A percentile compares a stretch with the other conserved stretches of the same genome.
phyloP scores from a whole-genome alignment of 352 stramenopile genomes.

The Globisporangium orthogonon region DNA sequence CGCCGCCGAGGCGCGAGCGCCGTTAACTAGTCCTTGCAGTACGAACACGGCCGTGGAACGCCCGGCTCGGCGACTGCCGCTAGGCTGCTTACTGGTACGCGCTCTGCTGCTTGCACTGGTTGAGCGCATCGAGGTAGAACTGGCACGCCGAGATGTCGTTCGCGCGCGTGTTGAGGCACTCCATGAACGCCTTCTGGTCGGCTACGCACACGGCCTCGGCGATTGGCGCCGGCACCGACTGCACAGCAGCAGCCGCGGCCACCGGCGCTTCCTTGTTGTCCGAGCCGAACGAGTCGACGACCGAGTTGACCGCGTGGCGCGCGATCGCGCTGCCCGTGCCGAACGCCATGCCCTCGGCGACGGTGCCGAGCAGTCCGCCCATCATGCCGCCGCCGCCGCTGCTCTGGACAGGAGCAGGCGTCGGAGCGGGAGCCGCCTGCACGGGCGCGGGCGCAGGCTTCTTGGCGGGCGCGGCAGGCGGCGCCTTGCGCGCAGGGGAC shows the following conservation, averaged over 20 bases:
- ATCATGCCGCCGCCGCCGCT: conserved; percentile 72
- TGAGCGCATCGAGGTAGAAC: conserved; percentile 80
- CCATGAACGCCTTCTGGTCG: conserved; percentile 73
- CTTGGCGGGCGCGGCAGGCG: conserved; percentile 10
- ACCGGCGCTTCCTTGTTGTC: conserved; percentile 26
- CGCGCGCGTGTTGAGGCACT: conserved; percentile 69
- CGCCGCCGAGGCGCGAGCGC: too few relatives aligned
- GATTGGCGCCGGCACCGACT: conserved; percentile 9
- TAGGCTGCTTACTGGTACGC: conserved; percentile 32
- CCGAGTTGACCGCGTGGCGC: conserved; percentile 78
- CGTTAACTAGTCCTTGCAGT: too few relatives aligned
- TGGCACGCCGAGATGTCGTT: conserved; percentile 81
- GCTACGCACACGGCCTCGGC: conserved; percentile 34
- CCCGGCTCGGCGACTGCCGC: neutral
- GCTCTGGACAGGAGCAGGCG: conserved; percentile 24
- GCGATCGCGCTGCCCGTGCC: conserved; percentile 94
- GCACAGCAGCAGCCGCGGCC: too few relatives aligned
- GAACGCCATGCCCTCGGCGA: conserved; percentile 96
- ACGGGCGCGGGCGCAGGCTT: conserved; percentile 18
- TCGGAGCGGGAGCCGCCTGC: conserved; percentile 23
- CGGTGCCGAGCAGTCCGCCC: conserved; percentile 89
- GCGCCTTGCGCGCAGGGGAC: conserved; percentile 38
- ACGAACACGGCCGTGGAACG: too few relatives aligned
- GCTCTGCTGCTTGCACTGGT: conserved; percentile 79
- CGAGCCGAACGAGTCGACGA: conserved; percentile 56